Evolutionary conservation across 345 rosid genomes (phyloP), one percentile per base, ranked within the genome.

Genomic region (Clausena lansium): DNA sequence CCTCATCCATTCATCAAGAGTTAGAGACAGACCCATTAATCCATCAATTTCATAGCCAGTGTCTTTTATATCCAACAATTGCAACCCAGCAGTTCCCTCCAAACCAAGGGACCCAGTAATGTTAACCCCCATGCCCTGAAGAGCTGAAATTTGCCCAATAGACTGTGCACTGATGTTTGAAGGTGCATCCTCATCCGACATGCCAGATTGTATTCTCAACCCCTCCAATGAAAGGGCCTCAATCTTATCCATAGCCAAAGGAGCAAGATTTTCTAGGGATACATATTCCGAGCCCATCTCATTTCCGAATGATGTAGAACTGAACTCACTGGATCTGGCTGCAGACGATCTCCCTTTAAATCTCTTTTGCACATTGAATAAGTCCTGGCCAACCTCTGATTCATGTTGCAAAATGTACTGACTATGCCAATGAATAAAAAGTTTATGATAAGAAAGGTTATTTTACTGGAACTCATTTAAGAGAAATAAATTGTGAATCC

Each of bases 211-310:
- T 83, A 92, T 91, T 86, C 93, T 92, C 84, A 95, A 84, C 63
- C 99, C 99, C 84, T 95, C 99, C 78, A 95, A 84, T 39, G 98
- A 90, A 80, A 95, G 97, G 58, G 97, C 97, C 89, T 95, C 99
- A 71, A 95, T 92, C 88, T 95, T 94, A 84, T 93, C 93, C 95
- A 95, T 89, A 70, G 99, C 99, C 86, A 95, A 83, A 70, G 98
- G 99, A 78, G 99, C 99, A 71, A 95, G 93, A 81, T 95, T 94
- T 85, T 95, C 99, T 35, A 95, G 88, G 79, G 97, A 91, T 77
- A 90, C 98, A 82, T 88, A 95, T 67, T 95, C 98, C 6, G 91
- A 81, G 76, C 83, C 88, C 70, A 80, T 74, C 69, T 82, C 91
- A 72, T 52, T 83, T 76, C 80, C 81, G 0, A 36, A 36, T 27